Evolutionary conservation across 257 asterid genomes (phyloP).

Genomic region (Linderniella brevidens): DNA sequence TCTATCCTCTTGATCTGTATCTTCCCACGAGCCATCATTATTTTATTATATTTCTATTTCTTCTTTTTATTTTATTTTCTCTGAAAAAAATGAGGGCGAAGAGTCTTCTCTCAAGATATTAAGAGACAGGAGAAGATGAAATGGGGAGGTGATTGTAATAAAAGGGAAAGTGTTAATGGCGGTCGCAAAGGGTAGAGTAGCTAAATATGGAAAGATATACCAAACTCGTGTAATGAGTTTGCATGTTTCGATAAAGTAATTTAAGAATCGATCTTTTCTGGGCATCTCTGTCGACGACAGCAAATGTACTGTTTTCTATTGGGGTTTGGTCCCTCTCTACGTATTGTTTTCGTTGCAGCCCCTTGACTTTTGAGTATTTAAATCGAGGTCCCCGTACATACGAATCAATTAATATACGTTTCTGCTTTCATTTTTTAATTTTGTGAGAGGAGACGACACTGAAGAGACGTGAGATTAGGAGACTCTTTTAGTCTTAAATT

Average conservation of each 20-base stretch:
- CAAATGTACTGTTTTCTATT: too few relatives aligned
- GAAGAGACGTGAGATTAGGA: too few relatives aligned
- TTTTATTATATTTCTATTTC: not conserved
- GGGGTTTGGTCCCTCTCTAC: too few relatives aligned
- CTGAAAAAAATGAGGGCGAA: not conserved
- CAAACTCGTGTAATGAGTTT: slow-evolving; percentile 20
- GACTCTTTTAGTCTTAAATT: too few relatives aligned
- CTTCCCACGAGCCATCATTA: slow-evolving; percentile 23
- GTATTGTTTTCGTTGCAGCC: too few relatives aligned
- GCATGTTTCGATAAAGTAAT: slow-evolving; percentile 23
- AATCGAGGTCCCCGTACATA: too few relatives aligned
- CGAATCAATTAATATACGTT: too few relatives aligned
- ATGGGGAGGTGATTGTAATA: too few relatives aligned
- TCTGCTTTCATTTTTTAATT: too few relatives aligned
- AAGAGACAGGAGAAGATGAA: not conserved
- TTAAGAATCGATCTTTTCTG: slow-evolving; percentile 37
- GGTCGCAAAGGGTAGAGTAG: not conserved
- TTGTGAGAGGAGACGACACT: too few relatives aligned
- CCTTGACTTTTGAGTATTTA: too few relatives aligned
- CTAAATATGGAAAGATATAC: slow-evolving; percentile 10
- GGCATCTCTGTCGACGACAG: slow-evolving; percentile 32
- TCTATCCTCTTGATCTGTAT: slow-evolving; percentile 43
- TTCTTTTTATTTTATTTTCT: not conserved
- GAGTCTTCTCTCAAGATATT: not conserved
- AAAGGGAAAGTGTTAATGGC: not conserved